A percentile compares a stretch with the other conserved stretches of the same genome.
Conservation (phyloP, 2,329 filamentous ascomycete genomes). For the Cytospora paraplurivora region DNA sequence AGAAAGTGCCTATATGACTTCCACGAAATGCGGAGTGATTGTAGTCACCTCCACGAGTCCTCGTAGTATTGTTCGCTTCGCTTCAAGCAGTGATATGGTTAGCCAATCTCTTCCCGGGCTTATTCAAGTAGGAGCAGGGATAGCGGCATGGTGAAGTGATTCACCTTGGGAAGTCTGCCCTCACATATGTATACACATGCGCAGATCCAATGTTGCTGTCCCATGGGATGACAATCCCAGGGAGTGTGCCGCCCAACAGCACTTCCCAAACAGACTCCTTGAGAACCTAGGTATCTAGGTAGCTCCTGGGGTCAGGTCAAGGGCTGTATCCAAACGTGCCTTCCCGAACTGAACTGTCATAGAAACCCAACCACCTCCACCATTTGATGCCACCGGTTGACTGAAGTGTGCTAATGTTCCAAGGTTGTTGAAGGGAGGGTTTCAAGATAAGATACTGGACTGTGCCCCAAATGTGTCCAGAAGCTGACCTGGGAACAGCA, state of each 20-base stretch:
- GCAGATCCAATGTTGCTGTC: not conserved
- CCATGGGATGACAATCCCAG: not conserved
- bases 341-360: not conserved
- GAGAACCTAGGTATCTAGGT: not conserved
- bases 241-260: not conserved
- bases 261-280: not conserved
- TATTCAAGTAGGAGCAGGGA: not conserved
- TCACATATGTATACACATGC: not conserved
- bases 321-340: not conserved
- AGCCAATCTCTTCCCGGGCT: not conserved
- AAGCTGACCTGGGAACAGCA: not conserved
- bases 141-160: not conserved
- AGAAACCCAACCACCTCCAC: not conserved
- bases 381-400: not conserved
- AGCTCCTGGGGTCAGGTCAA: not conserved
- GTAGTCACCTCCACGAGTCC: not conserved
- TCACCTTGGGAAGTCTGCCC: not conserved
- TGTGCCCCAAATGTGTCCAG: not conserved
- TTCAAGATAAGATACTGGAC: not conserved
- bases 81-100: not conserved
- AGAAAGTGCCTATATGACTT: not conserved
- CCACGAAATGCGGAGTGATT: not conserved
- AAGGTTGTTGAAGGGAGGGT: not conserved
- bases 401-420: not conserved
- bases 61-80: not conserved